Evolutionary conservation across 2,329 filamentous ascomycete species (phyloP), one percentile per base, ranked within the genome.

Genomic region (Exophiala calicioides): DNA sequence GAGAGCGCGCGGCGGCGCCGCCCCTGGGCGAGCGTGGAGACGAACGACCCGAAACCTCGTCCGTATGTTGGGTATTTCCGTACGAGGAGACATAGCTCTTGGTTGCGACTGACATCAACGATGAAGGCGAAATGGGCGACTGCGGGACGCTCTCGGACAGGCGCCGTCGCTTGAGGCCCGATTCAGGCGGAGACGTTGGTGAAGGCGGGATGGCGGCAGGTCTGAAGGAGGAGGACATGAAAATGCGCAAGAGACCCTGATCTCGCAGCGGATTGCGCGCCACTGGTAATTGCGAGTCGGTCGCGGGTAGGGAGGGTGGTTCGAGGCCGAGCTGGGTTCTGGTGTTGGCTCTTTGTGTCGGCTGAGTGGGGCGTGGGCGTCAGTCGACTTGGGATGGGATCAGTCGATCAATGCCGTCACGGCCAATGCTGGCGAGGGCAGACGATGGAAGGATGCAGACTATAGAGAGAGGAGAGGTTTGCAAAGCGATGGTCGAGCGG

Each of bases 91-190:
- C 72, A 75, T 75, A 68, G 59, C 67, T 73, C 62, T 68, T 68
- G 61, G 70, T 66, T 59, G 68, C 69, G 62, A 72, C 68, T 66
- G 71, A 73, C 72, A 75, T 75, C 65, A 71, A 73, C 65, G 68
- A n/a, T n/a, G n/a, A 67, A 51, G 69, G 72, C 60, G 64, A 68
- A 55, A 41, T 62, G 58, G 53, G 55, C 24, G 56, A 53, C 36
- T 52, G 48, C 16, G 46, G 50, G 26, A 48, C 49, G 41, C 47
- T 48, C 27, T 53, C 52, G 34, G 51, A 49, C 34, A 44, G 42
- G 40, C 49, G 53, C 40, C 51, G 51, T 39, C 49, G 50, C 61
- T 72, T 72, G 36, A 66, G 53, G 57, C 61, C 63, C 41, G 62
- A 67, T 47, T 63, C 59, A 47, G 68, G 62, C 47, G 69, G 67